Percentiles rank a stretch among this genome's conserved stretches.
These are phyloP conservation scores for Boletus smithii DNA, from an alignment of 1,284 basidiomycete species.

Conservation along the genomic window DNA sequence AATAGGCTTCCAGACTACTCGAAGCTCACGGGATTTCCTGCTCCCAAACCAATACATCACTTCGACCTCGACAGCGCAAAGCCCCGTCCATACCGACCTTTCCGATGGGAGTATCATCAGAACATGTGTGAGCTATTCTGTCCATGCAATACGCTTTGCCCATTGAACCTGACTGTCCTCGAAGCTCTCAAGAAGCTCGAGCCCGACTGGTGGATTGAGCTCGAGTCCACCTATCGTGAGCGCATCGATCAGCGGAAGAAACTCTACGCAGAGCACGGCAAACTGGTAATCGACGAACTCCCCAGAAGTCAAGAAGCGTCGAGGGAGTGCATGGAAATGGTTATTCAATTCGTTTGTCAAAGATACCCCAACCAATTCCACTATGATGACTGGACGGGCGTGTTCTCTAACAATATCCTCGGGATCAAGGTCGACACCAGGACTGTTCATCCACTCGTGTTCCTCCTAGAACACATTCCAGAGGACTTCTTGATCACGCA, in stretches of 20 bases:
- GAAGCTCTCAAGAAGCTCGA: conserved; percentile 47
- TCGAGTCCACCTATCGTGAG: conserved; percentile 47
- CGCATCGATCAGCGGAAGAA: conserved; percentile 42
- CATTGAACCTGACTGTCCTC: not conserved
- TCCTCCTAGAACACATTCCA: conserved; percentile 48
- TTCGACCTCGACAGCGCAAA: conserved; percentile 43
- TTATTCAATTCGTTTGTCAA: conserved; percentile 45
- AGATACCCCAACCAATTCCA: conserved; percentile 47
- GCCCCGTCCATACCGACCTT: conserved; percentile 50
- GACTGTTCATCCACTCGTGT: conserved; percentile 36
- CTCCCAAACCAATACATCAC: conserved; percentile 39
- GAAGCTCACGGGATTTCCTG: conserved; percentile 41
- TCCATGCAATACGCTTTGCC: not conserved
- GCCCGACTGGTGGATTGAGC: conserved; percentile 51
- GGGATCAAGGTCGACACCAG: conserved; percentile 29
- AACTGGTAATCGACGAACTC: conserved; percentile 37
- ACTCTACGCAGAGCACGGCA: conserved; percentile 38
- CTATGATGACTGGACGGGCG: conserved; percentile 32
- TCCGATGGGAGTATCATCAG: conserved; percentile 52
- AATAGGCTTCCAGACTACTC: conserved; percentile 34
- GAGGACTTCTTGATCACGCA: conserved; percentile 48
- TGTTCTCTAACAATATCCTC: conserved; percentile 46
- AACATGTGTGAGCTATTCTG: conserved; percentile 43
- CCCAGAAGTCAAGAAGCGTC: conserved; percentile 44
- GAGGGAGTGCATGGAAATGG: conserved; percentile 48